Conservation (phyloP, 495 filamentous ascomycete species). For the Podospora pseudoanserina region DNA sequence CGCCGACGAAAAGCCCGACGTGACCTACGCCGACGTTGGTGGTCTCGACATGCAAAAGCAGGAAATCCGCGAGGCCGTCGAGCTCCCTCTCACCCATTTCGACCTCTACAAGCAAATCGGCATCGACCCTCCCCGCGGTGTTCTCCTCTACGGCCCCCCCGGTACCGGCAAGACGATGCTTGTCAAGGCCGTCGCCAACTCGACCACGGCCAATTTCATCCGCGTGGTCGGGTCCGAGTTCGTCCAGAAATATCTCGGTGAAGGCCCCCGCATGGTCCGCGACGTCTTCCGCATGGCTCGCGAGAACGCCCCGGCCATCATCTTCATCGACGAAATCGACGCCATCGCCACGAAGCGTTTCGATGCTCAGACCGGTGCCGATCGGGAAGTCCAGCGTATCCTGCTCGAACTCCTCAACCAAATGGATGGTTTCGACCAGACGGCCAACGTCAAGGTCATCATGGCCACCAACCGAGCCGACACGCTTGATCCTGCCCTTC, state of each 20-base stretch:
- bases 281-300: conserved; percentile 99
- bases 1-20: conserved; percentile 94
- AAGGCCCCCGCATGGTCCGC: conserved; percentile 96
- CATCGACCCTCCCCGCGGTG: conserved; percentile 95
- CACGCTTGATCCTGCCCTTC: conserved; percentile 88
- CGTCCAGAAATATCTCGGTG: conserved; percentile 96
- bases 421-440: conserved; percentile 99
- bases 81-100: conserved; percentile 93
- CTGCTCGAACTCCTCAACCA: conserved; percentile 95
- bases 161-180: conserved; percentile 99
- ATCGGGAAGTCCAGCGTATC: conserved; percentile 97
- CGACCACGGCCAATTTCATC: conserved; percentile 97
- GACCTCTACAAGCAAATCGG: conserved; percentile 98
- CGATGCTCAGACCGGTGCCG: conserved; percentile 95
- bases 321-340: conserved; percentile 99
- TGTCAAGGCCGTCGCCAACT: conserved; percentile 97
- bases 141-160: conserved; percentile 91
- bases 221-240: conserved; percentile 97
- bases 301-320: conserved; percentile 96
- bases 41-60: conserved; percentile 99
- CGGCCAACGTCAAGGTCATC: conserved; percentile 98
- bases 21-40: conserved; percentile 96
- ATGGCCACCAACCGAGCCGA: conserved; percentile 99
- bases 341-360: conserved; percentile 99
- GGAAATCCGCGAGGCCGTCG: conserved; percentile 95